A percentile compares a stretch with the other conserved stretches of the same genome.
These are phyloP conservation scores for Leishmania turanica DNA, from an alignment of 208 protist genomes.

Conservation along the genomic window DNA sequence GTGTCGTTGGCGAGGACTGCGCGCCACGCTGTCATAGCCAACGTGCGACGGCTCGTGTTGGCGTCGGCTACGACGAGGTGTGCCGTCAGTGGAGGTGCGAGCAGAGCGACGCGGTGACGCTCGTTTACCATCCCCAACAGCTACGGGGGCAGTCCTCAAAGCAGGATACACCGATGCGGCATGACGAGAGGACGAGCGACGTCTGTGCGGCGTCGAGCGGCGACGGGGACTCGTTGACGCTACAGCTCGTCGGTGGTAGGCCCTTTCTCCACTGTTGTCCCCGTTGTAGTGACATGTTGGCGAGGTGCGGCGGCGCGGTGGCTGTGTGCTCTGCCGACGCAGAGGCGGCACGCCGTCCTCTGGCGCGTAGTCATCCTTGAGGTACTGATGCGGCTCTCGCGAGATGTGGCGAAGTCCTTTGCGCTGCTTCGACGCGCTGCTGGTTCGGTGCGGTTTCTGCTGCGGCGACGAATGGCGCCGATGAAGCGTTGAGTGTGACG, in stretches of 20 bases:
- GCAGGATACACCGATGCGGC: background rate
- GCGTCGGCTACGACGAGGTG: slow-evolving; percentile 24
- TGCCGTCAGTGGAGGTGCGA: slow-evolving; percentile 6
- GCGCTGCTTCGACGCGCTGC: slow-evolving; percentile 17
- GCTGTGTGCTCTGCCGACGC: slow-evolving; percentile 42
- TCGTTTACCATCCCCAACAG: slow-evolving; percentile 5
- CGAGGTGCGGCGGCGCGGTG: slow-evolving; percentile 25
- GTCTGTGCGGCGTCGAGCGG: background rate
- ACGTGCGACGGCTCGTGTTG: slow-evolving; percentile 4
- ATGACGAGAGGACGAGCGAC: slow-evolving; percentile 10
- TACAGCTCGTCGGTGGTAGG: slow-evolving; percentile 29
- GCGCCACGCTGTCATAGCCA: slow-evolving; percentile 15
- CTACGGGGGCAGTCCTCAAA: slow-evolving; percentile 21
- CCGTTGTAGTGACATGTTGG: slow-evolving; percentile 14
- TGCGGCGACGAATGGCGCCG: slow-evolving; percentile 7
- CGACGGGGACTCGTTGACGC: slow-evolving; percentile 12
- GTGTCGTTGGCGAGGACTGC: slow-evolving; percentile 19
- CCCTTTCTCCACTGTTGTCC: background rate
- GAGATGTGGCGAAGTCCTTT: slow-evolving; percentile 1
- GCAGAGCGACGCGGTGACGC: slow-evolving; percentile 10
- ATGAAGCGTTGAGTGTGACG: slow-evolving; percentile 13
- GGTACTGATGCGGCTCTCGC: slow-evolving; percentile 7
- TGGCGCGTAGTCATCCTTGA: slow-evolving; percentile 14
- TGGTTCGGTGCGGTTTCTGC: slow-evolving; percentile 15
- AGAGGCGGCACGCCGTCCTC: slow-evolving; percentile 26